phyloP scores from a whole-genome alignment of 768 basidiomycete species.

The Exidia glandulosa region DNA sequence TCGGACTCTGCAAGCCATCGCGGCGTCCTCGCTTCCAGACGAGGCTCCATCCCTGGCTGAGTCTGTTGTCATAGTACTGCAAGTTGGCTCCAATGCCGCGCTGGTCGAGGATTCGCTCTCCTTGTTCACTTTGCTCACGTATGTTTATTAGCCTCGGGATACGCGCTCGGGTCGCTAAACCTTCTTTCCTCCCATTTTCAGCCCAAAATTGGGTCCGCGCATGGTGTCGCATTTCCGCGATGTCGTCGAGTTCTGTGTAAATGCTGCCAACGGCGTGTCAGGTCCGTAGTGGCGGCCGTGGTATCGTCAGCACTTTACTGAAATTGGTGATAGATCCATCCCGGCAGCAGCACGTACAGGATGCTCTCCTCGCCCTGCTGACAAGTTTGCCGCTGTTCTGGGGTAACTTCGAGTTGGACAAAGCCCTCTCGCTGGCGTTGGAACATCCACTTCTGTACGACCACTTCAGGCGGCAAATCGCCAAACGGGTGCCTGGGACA shows the following conservation, averaged over 20 bases:
- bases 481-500: slow-evolving; percentile 61
- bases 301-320: no score
- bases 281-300: slow-evolving; percentile 3
- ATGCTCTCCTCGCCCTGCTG: slow-evolving; percentile 58
- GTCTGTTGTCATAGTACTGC: slow-evolving; percentile 48
- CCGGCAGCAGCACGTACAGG: no score
- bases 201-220: slow-evolving; percentile 71
- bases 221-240: slow-evolving; percentile 76
- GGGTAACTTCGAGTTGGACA: slow-evolving; percentile 45
- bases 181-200: slow-evolving; percentile 18
- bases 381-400: slow-evolving; percentile 76
- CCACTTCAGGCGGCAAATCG: slow-evolving; percentile 46
- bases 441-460: slow-evolving; percentile 29
- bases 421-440: slow-evolving; percentile 46
- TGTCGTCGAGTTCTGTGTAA: slow-evolving; percentile 48
- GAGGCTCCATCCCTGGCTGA: slow-evolving; percentile 59
- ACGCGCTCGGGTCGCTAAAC: slow-evolving; percentile 3
- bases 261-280: background rate
- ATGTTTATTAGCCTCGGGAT: slow-evolving; percentile 16
- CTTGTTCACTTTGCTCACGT: slow-evolving; percentile 55
- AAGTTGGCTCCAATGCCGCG: slow-evolving; percentile 30
- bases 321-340: no score
- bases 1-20: slow-evolving; percentile 48
- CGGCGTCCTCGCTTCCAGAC: slow-evolving; percentile 41
- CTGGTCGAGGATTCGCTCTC: slow-evolving; percentile 34